Conservation (phyloP, 805 yeast species). For the Kazachstania viticola region DNA sequence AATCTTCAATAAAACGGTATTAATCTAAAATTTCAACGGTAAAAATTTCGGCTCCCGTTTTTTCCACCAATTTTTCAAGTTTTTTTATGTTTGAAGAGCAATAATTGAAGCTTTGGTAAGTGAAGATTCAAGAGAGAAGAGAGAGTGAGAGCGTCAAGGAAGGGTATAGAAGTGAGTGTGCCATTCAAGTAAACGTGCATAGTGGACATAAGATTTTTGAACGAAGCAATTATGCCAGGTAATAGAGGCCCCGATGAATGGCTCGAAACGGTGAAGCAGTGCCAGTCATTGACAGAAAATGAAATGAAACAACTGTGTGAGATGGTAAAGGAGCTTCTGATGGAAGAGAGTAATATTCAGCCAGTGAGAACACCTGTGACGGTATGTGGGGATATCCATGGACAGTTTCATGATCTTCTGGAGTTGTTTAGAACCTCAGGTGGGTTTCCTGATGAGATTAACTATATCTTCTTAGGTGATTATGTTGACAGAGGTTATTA, state of each 20-base stretch:
- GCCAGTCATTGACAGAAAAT: conserved; percentile 76
- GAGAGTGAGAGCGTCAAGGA: too few species aligned
- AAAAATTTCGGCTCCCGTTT: too few species aligned
- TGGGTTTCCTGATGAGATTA: conserved; percentile 76
- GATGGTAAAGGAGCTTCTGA: conserved; percentile 81
- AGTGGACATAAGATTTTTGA: too few species aligned
- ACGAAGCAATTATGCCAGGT: too few species aligned
- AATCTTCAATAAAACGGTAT: too few species aligned
- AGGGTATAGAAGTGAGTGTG: too few species aligned
- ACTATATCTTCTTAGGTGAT: conserved; percentile 85
- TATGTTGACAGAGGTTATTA: conserved; percentile 98
- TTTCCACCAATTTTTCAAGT: too few species aligned
- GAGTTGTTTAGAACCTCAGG: conserved; percentile 87
- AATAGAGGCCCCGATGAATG: conserved; percentile 84
- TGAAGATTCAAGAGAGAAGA: too few species aligned
- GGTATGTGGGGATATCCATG: conserved; percentile 96
- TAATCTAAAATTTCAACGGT: too few species aligned
- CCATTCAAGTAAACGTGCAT: too few species aligned
- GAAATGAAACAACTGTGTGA: conserved; percentile 97
- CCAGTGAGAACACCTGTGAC: conserved; percentile 91
- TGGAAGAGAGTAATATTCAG: conserved; percentile 94
- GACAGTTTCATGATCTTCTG: conserved; percentile 89
- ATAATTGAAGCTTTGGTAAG: too few species aligned
- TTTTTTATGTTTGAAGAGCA: too few species aligned
- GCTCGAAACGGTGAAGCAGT: conserved; percentile 87